Evolutionary conservation across 345 rosid genomes (phyloP).

Genomic region (Eucalyptus curtisii): DNA sequence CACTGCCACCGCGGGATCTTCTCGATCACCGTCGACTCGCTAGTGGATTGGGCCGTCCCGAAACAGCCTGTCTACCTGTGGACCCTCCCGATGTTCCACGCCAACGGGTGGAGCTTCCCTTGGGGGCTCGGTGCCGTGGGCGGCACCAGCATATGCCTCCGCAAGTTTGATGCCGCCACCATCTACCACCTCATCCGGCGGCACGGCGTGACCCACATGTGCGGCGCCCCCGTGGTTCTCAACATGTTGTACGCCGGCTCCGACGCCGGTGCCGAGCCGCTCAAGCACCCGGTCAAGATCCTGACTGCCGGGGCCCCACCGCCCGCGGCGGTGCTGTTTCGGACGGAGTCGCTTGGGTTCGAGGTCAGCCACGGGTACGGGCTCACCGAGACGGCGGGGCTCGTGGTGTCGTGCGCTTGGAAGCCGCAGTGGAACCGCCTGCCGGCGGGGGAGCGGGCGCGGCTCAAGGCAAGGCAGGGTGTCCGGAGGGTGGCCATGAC

Average conservation of each 20-base stretch:
- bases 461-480: slow-evolving; percentile 68
- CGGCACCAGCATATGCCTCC: slow-evolving; percentile 61
- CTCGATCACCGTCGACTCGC: slow-evolving; percentile 28
- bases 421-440: slow-evolving; percentile 57
- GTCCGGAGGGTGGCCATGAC: slow-evolving; percentile 33
- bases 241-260: slow-evolving; percentile 45
- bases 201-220: slow-evolving; percentile 74
- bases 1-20: slow-evolving; percentile 67
- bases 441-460: slow-evolving; percentile 44
- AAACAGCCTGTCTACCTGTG: slow-evolving; percentile 66
- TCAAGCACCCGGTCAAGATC: slow-evolving; percentile 40
- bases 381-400: slow-evolving; percentile 56
- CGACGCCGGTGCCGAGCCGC: background rate
- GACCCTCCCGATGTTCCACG: slow-evolving; percentile 87
- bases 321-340: slow-evolving; percentile 48
- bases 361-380: slow-evolving; percentile 68
- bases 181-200: slow-evolving; percentile 34
- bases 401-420: slow-evolving; percentile 61
- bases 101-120: slow-evolving; percentile 67
- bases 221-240: slow-evolving; percentile 83
- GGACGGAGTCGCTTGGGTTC: slow-evolving; percentile 60
- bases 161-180: slow-evolving; percentile 38
- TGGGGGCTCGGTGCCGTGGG: slow-evolving; percentile 89
- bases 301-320: slow-evolving; percentile 84
- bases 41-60: slow-evolving; percentile 45